Percentiles rank a stretch among this genome's conserved stretches.
phyloP scores from a whole-genome alignment of 108 stramenopile species.

The Schizochytrium sp. region DNA sequence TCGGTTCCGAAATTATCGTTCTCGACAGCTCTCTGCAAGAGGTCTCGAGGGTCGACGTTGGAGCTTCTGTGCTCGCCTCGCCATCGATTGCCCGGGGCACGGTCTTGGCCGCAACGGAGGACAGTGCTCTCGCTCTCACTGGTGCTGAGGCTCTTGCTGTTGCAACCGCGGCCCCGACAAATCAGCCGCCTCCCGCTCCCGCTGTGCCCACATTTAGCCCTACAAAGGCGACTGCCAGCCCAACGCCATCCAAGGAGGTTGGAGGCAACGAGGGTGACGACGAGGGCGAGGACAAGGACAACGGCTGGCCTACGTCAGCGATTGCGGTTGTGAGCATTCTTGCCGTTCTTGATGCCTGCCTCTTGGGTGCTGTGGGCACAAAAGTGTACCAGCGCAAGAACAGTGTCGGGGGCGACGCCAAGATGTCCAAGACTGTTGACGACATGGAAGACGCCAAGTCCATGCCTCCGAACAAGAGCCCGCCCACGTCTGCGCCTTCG shows the following conservation, averaged over 20 bases:
- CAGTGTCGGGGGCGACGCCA: background rate
- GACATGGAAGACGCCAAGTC: background rate
- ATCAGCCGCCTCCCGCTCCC: constrained; percentile 26
- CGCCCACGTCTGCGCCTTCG: background rate
- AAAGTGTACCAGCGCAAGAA: background rate
- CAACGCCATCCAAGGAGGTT: background rate
- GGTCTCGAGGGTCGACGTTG: background rate
- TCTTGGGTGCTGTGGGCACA: background rate
- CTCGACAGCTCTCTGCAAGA: background rate
- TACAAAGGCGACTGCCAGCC: background rate
- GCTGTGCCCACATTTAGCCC: background rate
- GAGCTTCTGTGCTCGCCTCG: background rate
- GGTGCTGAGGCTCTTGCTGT: background rate
- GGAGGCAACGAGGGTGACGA: background rate
- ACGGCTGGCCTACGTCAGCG: background rate
- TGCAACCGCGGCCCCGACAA: constrained; percentile 18
- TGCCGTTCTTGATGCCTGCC: background rate
- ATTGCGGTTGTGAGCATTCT: background rate
- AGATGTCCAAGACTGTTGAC: background rate
- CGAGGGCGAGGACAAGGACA: background rate
- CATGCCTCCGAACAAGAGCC: background rate
- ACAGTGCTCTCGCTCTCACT: background rate
- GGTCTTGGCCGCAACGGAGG: background rate
- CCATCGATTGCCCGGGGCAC: background rate
- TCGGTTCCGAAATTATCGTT: background rate